Conservation (phyloP, 1,139 yeast genomes). For the Kodamaea anthophila region DNA sequence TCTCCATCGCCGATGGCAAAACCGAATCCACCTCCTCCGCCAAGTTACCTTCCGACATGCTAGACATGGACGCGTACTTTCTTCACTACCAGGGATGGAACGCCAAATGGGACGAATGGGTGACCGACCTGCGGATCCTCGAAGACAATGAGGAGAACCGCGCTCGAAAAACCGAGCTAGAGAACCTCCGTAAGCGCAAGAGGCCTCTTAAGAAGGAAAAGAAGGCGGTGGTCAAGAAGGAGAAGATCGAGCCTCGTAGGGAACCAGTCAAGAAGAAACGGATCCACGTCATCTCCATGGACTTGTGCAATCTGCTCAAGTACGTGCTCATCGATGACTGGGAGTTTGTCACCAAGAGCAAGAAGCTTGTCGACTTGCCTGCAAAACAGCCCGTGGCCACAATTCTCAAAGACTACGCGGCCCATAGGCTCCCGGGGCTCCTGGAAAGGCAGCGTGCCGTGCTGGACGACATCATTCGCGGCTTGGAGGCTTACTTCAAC, state of each 20-base stretch:
- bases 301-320: conserved; percentile 39
- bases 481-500: conserved; percentile 73
- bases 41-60: conserved; percentile 17
- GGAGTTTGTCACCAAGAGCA: conserved; percentile 82
- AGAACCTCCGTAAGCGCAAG: conserved; percentile 26
- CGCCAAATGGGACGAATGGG: conserved; percentile 97
- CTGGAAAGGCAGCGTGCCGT: conserved; percentile 40
- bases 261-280: conserved; percentile 11
- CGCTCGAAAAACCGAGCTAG: conserved; percentile 57
- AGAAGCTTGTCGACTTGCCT: conserved; percentile 62
- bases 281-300: conserved; percentile 10
- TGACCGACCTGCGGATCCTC: conserved; percentile 59
- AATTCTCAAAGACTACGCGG: conserved; percentile 45
- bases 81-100: conserved; percentile 97
- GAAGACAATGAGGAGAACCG: conserved; percentile 66
- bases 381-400: conserved; percentile 43
- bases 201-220: conserved; percentile 1
- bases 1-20: conserved; percentile 37
- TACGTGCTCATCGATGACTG: conserved; percentile 81
- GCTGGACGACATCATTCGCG: conserved; percentile 59
- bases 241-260: conserved; percentile 3
- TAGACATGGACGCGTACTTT: conserved; percentile 44
- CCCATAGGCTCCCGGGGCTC: conserved; percentile 21
- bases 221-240: conserved; percentile 4
- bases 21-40: conserved; percentile 35